These are phyloP conservation scores for Stachybotrys chlorohalonatus DNA, from an alignment of 2,329 filamentous ascomycete species.

Conservation along the genomic window DNA sequence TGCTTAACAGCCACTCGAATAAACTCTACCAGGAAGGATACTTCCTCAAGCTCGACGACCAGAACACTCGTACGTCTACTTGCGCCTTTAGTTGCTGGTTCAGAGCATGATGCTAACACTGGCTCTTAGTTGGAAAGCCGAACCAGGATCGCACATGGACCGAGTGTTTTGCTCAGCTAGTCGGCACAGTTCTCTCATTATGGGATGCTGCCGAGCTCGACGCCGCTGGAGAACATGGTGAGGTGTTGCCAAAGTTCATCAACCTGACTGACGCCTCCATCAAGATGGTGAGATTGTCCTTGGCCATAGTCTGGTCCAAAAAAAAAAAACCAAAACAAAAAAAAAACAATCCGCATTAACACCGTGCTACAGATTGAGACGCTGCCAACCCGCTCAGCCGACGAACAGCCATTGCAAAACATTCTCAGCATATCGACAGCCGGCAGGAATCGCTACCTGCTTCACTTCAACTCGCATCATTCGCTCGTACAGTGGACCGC, in stretches of 20 bases:
- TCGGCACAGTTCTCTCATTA: slow-evolving; percentile 86
- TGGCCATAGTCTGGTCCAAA: neutral
- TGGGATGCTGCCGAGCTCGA: slow-evolving; percentile 95
- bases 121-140: slow-evolving; percentile 64
- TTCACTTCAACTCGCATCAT: slow-evolving; percentile 93
- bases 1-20: slow-evolving; percentile 89
- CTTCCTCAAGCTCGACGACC: slow-evolving; percentile 91
- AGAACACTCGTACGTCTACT: slow-evolving; percentile 68
- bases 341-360: neutral
- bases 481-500: slow-evolving; percentile 94
- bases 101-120: slow-evolving; percentile 1
- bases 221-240: slow-evolving; percentile 71
- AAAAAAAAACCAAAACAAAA: neutral
- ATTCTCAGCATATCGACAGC: slow-evolving; percentile 94
- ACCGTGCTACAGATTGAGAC: slow-evolving; percentile 61
- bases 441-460: slow-evolving; percentile 85
- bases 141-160: slow-evolving; percentile 85
- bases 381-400: slow-evolving; percentile 68
- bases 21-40: slow-evolving; percentile 98
- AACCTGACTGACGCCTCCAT: slow-evolving; percentile 96
- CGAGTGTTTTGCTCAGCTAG: slow-evolving; percentile 93
- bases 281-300: slow-evolving; percentile 66
- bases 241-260: slow-evolving; percentile 86
- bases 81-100: neutral
- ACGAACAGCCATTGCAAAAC: slow-evolving; percentile 79